Evolutionary conservation across 768 basidiomycete genomes (phyloP), one percentile per base, ranked within the genome.

Genomic region (Boletus insuetus): DNA sequence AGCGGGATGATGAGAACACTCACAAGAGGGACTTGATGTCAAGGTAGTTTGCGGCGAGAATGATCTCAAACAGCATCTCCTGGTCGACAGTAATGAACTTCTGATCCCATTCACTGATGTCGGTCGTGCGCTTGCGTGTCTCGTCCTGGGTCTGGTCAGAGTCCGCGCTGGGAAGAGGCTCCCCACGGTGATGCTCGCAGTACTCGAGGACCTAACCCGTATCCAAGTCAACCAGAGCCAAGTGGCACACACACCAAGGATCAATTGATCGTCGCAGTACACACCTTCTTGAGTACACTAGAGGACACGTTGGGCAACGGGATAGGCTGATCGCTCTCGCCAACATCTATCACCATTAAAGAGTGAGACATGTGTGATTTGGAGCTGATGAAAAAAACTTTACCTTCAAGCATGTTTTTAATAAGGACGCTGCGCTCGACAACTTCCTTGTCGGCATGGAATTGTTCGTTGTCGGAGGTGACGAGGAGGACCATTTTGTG

Each of bases 21-120:
- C 66, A 97, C 96, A 98, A 85, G 46, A 98, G 83, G 20, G 95
- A 89, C 78, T 98, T 98, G 82, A 99, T 98, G 69, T 99, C 97
- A 63, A 99, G 89, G 77, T 99, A 99, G 79, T 99, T 99, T 60
- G 97, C 97, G 11, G 97, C 97, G 52, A 98, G 87, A 73, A 98
- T 99, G 72, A 98, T 99, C 78, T 99, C 97, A 63, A 98, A 98
- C 7, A 99, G 82, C 96, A 98, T 98, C 76, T 98, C 97, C 75
- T 98, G 97, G 79, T 98, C 97, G 56, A 98, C 97, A 42, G 87
- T 88, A 73, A 96, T 95, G 73, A 95, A 98, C 77, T 97, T 97
- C 70, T 95, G 90, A 75, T 99, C 97, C 97, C 97, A 99, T 70
- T 99, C 97, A 60, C 86, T 87, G 74, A 99, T 98, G 63, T 98